phyloP scores from a whole-genome alignment of 768 basidiomycete genomes.

The Calocybe indica region DNA sequence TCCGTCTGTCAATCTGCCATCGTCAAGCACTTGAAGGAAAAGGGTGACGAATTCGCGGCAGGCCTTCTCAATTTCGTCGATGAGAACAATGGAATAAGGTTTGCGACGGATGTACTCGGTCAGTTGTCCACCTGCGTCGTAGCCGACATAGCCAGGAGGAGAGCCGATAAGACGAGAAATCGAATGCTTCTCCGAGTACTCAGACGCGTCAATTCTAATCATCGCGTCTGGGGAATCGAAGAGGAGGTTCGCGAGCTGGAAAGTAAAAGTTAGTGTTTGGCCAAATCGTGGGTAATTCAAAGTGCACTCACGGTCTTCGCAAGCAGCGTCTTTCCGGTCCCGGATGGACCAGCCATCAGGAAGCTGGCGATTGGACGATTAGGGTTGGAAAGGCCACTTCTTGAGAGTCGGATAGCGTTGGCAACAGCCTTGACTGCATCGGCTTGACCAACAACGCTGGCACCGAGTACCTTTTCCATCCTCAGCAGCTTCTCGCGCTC shows the following conservation, averaged over 20 bases:
- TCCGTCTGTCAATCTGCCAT: constrained; percentile 87
- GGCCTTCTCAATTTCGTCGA: constrained; percentile 91
- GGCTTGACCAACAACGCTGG: constrained; percentile 82
- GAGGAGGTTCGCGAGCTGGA: constrained; percentile 76
- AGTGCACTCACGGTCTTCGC: constrained; percentile 70
- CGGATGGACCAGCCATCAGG: constrained; percentile 87
- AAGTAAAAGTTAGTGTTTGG: neutral
- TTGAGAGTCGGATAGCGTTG: constrained; percentile 87
- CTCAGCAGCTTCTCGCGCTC: constrained; percentile 84
- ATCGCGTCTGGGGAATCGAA: constrained; percentile 91
- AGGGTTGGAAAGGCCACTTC: constrained; percentile 90
- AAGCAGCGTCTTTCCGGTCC: constrained; percentile 86
- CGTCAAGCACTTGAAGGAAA: constrained; percentile 80
- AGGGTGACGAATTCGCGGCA: constrained; percentile 54
- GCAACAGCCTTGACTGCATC: constrained; percentile 91
- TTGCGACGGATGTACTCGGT: constrained; percentile 92
- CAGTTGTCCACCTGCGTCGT: constrained; percentile 85
- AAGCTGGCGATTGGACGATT: constrained; percentile 89
- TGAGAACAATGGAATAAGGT: constrained; percentile 81
- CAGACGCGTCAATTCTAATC: constrained; percentile 89
- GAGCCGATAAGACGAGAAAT: constrained; percentile 48
- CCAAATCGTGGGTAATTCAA: neutral
- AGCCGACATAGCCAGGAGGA: constrained; percentile 88
- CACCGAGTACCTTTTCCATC: constrained; percentile 80
- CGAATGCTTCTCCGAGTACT: constrained; percentile 77